These are phyloP conservation scores for Tolypocladium endophyticum DNA, from an alignment of 2,329 filamentous ascomycete genomes.

Conservation along the genomic window DNA sequence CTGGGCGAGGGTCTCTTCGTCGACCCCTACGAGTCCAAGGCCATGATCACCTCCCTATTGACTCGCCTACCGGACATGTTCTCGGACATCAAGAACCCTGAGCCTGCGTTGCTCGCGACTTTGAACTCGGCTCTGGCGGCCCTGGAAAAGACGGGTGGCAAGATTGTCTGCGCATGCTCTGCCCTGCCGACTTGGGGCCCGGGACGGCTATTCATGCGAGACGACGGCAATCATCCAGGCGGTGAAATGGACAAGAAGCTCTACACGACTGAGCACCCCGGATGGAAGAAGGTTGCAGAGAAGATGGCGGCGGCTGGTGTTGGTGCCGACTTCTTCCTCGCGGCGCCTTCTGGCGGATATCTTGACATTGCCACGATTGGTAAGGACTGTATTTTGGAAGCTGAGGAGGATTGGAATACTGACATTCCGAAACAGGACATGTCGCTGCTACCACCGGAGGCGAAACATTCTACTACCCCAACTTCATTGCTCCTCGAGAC, in stretches of 20 bases:
- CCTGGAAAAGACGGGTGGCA: conserved; percentile 78
- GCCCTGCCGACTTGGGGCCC: conserved; percentile 89
- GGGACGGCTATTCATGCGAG: conserved; percentile 71
- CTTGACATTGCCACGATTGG: conserved; percentile 88
- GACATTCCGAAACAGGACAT: conserved; percentile 45
- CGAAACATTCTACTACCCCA: conserved; percentile 93
- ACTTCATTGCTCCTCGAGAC: conserved; percentile 84
- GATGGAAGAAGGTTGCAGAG: conserved; percentile 75
- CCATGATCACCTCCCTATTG: conserved; percentile 81
- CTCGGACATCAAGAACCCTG: conserved; percentile 76
- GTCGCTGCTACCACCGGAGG: conserved; percentile 83
- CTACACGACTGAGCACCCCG: conserved; percentile 79
- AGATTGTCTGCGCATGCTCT: conserved; percentile 78
- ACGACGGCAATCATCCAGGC: conserved; percentile 76
- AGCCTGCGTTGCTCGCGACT: conserved; percentile 76
- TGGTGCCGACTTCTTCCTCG: conserved; percentile 90
- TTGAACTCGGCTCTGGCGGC: conserved; percentile 78
- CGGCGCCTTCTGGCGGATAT: conserved; percentile 80
- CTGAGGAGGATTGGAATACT: conserved; percentile 1
- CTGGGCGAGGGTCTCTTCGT: conserved; percentile 88
- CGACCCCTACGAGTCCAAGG: conserved; percentile 81
- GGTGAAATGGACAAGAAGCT: conserved; percentile 89
- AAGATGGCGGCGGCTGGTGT: conserved; percentile 82
- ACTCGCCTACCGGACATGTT: conserved; percentile 78
- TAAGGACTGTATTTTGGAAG: conserved; percentile 23